Conservation (phyloP, 257 asterid genomes). For the Cordia subcordata region DNA sequence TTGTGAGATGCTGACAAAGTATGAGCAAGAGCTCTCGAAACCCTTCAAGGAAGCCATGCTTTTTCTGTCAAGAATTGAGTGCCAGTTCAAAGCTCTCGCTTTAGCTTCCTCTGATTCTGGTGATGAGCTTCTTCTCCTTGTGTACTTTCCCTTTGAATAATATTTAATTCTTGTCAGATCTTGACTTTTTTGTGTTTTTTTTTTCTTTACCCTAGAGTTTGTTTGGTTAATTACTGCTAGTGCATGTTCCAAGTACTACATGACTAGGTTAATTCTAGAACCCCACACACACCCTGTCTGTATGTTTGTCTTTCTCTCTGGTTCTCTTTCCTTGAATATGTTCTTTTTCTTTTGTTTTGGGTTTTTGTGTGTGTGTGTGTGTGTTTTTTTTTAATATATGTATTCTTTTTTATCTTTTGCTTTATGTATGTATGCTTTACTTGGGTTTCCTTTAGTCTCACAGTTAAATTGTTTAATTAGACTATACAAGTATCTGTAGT, state of each 20-base stretch:
- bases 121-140: constrained; percentile 16
- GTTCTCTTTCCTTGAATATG: constrained; percentile 21
- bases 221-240: constrained; percentile 21
- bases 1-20: constrained; percentile 86
- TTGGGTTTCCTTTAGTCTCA: neutral
- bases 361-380: constrained; percentile 4
- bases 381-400: no score
- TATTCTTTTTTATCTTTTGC: no score
- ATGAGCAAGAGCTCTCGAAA: constrained; percentile 88
- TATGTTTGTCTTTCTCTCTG: constrained; percentile 27
- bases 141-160: neutral
- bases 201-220: constrained; percentile 31
- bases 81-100: constrained; percentile 70
- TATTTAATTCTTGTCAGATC: constrained; percentile 33
- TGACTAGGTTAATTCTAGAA: constrained; percentile 21
- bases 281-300: constrained; percentile 14
- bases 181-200: constrained; percentile 27
- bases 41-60: constrained; percentile 96
- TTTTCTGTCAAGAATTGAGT: constrained; percentile 74
- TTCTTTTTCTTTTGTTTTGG: no score
- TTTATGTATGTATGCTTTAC: no score
- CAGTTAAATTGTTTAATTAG: neutral
- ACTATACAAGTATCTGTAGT: neutral
- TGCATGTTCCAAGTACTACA: constrained; percentile 57
- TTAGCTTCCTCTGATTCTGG: constrained; percentile 59